Evolutionary conservation across 768 basidiomycete genomes (phyloP).

Genomic region (Pisolithus orientalis): DNA sequence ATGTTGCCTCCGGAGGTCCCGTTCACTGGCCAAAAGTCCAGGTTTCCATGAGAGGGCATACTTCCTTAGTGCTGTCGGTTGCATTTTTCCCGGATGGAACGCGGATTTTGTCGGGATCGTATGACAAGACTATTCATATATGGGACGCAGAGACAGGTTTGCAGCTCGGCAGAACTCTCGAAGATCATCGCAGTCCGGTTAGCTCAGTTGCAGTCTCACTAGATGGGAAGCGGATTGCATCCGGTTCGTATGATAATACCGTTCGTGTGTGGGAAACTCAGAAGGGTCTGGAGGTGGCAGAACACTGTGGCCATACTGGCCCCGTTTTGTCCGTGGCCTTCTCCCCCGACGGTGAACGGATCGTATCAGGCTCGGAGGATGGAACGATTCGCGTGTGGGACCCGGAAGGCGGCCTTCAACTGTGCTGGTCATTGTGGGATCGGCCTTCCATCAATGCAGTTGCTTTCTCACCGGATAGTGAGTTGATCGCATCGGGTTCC

Average conservation of each 20-base stretch:
- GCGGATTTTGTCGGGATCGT: background rate
- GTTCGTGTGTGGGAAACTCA: background rate
- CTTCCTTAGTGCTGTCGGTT: conserved; percentile 6
- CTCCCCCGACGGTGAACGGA: background rate
- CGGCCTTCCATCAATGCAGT: background rate
- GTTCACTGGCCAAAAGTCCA: conserved; percentile 13
- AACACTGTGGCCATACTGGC: background rate
- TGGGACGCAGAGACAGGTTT: background rate
- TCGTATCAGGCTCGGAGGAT: background rate
- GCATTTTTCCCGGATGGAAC: background rate
- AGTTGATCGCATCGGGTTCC: background rate
- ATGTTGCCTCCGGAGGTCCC: background rate
- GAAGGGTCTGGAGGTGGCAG: background rate
- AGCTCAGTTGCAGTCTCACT: conserved; percentile 4
- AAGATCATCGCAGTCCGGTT: background rate
- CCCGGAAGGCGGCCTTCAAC: too few species aligned
- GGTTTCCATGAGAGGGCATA: conserved; percentile 6
- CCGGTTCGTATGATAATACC: background rate
- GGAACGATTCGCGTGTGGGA: too few species aligned
- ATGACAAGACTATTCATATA: background rate
- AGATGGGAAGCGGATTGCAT: conserved; percentile 2
- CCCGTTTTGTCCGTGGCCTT: background rate
- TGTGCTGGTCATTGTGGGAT: too few species aligned
- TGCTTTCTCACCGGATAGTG: background rate
- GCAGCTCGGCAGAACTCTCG: background rate